phyloP scores from a whole-genome alignment of 345 rosid genomes.

The Dipteronia dyeriana region DNA sequence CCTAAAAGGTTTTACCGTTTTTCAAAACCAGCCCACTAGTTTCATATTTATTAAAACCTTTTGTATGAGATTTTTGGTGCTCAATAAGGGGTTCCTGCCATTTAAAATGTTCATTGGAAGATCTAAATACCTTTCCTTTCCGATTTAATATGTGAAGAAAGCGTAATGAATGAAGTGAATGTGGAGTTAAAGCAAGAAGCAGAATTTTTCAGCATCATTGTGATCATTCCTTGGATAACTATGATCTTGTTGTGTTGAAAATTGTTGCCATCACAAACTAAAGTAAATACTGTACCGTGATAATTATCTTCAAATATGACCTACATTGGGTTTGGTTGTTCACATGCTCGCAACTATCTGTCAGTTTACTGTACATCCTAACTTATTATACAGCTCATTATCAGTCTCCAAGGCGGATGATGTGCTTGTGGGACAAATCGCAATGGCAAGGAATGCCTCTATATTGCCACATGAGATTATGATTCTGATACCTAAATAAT shows the following conservation, averaged over 20 bases:
- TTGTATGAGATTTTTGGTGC: too few species aligned
- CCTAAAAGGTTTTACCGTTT: too few species aligned
- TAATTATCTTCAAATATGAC: not conserved
- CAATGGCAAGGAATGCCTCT: constrained; percentile 51
- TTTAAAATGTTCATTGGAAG: too few species aligned
- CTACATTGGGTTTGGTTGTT: constrained; percentile 21
- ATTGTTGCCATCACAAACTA: constrained; percentile 66
- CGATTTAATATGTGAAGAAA: constrained; percentile 43
- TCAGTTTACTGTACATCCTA: constrained; percentile 77
- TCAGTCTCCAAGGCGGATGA: constrained; percentile 94
- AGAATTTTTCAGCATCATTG: constrained; percentile 83
- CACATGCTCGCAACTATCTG: constrained; percentile 58
- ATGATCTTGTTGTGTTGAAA: constrained; percentile 94
- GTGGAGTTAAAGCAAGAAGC: constrained; percentile 91
- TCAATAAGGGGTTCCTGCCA: too few species aligned
- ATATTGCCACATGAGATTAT: constrained; percentile 88
- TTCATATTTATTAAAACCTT: too few species aligned
- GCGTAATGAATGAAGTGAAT: constrained; percentile 87
- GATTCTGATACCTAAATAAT: not conserved
- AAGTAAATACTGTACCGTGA: not conserved
- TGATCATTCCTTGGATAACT: constrained; percentile 92
- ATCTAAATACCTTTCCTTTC: constrained; percentile 3
- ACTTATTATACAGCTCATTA: constrained; percentile 90
- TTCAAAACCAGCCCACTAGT: too few species aligned
- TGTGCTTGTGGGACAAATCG: constrained; percentile 83